A percentile compares a stretch with the other conserved stretches of the same genome.
Evolutionary conservation across 176 grass and related monocot genomes (phyloP).

Genomic region (Carex scoparia): DNA sequence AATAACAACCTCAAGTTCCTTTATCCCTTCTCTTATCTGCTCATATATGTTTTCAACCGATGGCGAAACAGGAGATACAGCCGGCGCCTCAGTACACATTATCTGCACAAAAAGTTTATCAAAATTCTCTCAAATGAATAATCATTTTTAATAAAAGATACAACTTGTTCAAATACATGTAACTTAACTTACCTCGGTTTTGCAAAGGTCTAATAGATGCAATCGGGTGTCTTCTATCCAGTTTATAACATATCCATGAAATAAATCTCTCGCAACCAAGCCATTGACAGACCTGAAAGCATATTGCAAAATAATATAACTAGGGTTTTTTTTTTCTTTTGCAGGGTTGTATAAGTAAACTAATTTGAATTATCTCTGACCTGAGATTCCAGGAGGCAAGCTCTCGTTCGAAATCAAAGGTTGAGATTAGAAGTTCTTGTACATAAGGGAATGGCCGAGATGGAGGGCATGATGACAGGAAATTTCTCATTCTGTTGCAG

Average conservation of each 20-base stretch:
- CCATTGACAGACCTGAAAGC: constrained; percentile 62
- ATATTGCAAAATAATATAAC: constrained; percentile 14
- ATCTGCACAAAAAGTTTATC: constrained; percentile 48
- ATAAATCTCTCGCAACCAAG: constrained; percentile 82
- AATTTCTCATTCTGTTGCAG: constrained; percentile 68
- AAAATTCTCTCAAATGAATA: constrained; percentile 10
- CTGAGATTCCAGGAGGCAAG: constrained; percentile 84
- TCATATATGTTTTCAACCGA: constrained; percentile 80
- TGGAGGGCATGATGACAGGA: constrained; percentile 83
- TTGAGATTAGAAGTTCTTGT: constrained; percentile 71
- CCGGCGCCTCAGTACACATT: constrained; percentile 29
- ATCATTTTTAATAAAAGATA: constrained; percentile 19
- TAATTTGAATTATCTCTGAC: constrained; percentile 36
- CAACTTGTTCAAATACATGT: neutral
- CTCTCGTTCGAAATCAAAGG: constrained; percentile 86
- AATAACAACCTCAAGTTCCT: constrained; percentile 83
- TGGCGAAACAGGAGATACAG: constrained; percentile 54
- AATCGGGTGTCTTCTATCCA: constrained; percentile 89
- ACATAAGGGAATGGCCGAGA: constrained; percentile 75
- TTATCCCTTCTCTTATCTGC: constrained; percentile 77
- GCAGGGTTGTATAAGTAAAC: neutral
- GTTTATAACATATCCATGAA: constrained; percentile 80
- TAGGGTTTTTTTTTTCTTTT: constrained; percentile 7
- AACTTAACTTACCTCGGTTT: constrained; percentile 54
- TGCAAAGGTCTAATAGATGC: constrained; percentile 90